Evolutionary conservation across 768 basidiomycete genomes (phyloP).

Genomic region (Russula emetica): DNA sequence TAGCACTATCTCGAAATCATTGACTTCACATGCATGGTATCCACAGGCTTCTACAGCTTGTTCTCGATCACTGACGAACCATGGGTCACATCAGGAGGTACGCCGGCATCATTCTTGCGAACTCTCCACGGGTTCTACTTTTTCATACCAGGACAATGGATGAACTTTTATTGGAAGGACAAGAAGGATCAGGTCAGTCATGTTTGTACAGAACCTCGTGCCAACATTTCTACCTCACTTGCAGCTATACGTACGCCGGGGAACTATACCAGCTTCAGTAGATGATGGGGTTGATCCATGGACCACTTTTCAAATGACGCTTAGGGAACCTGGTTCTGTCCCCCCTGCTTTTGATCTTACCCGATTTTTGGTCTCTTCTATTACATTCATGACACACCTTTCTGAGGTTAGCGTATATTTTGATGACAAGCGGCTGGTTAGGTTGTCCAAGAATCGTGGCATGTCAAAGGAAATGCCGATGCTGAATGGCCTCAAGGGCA

Average conservation of each 20-base stretch:
- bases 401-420: conserved; percentile 75
- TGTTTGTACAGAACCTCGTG: too few relatives aligned
- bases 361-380: conserved; percentile 85
- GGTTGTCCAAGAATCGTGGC: conserved; percentile 59
- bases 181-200: conserved; percentile 73
- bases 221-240: not conserved
- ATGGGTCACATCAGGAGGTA: conserved; percentile 76
- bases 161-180: conserved; percentile 96
- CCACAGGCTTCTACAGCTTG: conserved; percentile 66
- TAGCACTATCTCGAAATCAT: not conserved
- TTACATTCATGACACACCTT: conserved; percentile 88
- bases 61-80: conserved; percentile 83
- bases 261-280: conserved; percentile 48
- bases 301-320: conserved; percentile 87
- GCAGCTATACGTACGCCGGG: conserved; percentile 85
- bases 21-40: not conserved
- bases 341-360: conserved; percentile 83
- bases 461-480: conserved; percentile 47
- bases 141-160: conserved; percentile 66
- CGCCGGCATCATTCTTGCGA: conserved; percentile 31
- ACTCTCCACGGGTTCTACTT: conserved; percentile 26
- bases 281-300: conserved; percentile 45
- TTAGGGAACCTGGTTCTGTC: conserved; percentile 76
- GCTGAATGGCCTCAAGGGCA: conserved; percentile 52
- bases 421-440: conserved; percentile 68